These are phyloP conservation scores for Beauveria brongniartii DNA, from an alignment of 2,329 filamentous ascomycete species.

Conservation along the genomic window DNA sequence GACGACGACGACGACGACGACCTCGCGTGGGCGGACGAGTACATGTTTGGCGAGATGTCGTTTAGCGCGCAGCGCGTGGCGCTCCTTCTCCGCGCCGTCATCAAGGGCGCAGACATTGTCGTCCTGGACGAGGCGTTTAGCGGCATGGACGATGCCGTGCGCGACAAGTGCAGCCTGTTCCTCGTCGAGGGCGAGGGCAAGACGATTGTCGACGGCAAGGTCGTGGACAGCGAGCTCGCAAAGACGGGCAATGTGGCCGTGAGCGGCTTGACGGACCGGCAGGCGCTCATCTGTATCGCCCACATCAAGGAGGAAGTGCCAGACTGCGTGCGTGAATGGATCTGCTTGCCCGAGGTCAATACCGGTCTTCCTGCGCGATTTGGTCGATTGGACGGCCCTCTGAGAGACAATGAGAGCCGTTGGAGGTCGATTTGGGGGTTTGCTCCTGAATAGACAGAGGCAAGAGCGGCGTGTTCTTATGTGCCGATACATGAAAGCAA, in stretches of 20 bases:
- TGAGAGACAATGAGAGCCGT: constrained; percentile 46
- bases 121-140: constrained; percentile 85
- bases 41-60: constrained; percentile 63
- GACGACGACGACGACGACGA: constrained; percentile 24
- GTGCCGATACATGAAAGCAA: not conserved
- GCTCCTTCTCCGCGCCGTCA: constrained; percentile 72
- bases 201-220: constrained; percentile 25
- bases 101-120: constrained; percentile 74
- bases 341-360: constrained; percentile 74
- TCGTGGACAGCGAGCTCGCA: constrained; percentile 39
- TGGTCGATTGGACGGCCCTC: constrained; percentile 53
- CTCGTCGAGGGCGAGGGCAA: constrained; percentile 57
- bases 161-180: constrained; percentile 83
- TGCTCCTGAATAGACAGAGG: not conserved
- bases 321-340: constrained; percentile 71
- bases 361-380: constrained; percentile 53
- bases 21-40: constrained; percentile 57
- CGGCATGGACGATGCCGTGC: constrained; percentile 70
- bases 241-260: constrained; percentile 42
- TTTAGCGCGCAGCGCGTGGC: constrained; percentile 80
- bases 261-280: constrained; percentile 55
- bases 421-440: constrained; percentile 62
- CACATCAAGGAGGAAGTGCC: constrained; percentile 89
- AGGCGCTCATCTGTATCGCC: constrained; percentile 86
- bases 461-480: not conserved